These are phyloP conservation scores for Lophiotrema nucula DNA, from an alignment of 495 filamentous ascomycete genomes.

Conservation along the genomic window DNA sequence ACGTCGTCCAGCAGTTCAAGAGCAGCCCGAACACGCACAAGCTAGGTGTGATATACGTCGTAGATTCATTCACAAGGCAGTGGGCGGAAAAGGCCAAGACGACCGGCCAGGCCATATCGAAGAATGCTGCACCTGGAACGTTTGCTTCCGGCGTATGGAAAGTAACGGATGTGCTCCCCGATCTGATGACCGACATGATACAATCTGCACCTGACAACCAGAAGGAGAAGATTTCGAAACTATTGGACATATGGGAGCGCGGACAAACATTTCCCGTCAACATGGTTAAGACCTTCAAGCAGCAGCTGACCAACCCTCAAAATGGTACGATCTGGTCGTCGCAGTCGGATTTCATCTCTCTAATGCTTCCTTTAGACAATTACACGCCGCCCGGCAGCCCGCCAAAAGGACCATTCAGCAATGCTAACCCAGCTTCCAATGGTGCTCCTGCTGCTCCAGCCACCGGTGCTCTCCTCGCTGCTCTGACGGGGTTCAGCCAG, in stretches of 20 bases:
- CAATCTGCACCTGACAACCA: conserved; percentile 86
- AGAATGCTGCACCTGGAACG: conserved; percentile 78
- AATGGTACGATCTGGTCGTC: conserved; percentile 24
- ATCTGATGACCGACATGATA: conserved; percentile 93
- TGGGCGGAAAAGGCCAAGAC: conserved; percentile 95
- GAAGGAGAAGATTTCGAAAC: conserved; percentile 97
- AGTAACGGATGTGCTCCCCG: conserved; percentile 90
- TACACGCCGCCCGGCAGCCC: conserved; percentile 30
- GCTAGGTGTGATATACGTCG: conserved; percentile 97
- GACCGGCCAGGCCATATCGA: conserved; percentile 70
- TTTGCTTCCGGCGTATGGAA: conserved; percentile 93
- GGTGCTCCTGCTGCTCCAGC: conserved; percentile 23
- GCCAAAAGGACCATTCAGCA: conserved; percentile 1
- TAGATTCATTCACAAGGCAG: conserved; percentile 99
- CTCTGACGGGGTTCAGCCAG: conserved; percentile 35
- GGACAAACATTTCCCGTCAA: conserved; percentile 81
- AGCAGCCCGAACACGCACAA: conserved; percentile 94
- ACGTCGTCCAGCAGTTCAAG: conserved; percentile 96
- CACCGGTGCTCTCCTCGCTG: conserved; percentile 36
- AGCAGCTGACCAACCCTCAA: conserved; percentile 66
- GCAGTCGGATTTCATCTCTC: no score
- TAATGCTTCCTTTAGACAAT: conserved; percentile 1
- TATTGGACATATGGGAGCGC: conserved; percentile 97
- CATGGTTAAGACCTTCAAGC: conserved; percentile 82
- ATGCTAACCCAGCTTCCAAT: conserved; percentile 1